Conservation (phyloP, 768 basidiomycete species). For the Panellus pusillus region DNA sequence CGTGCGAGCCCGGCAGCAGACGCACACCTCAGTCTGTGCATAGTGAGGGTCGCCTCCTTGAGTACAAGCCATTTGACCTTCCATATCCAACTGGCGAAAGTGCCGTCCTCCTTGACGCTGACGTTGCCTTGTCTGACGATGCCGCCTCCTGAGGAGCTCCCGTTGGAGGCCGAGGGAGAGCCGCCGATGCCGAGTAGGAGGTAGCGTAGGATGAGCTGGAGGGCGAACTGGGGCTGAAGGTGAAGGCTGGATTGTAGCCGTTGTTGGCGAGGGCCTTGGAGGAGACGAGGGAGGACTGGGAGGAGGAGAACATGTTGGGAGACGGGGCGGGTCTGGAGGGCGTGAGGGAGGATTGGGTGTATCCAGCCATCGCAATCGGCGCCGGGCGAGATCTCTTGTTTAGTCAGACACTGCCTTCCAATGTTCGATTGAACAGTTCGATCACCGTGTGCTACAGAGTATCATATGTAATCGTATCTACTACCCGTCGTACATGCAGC, state of each 20-base stretch:
- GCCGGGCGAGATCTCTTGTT: not conserved
- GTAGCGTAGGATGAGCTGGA: slow-evolving; percentile 61
- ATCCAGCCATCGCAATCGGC: slow-evolving; percentile 14
- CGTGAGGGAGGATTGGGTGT: slow-evolving; percentile 44
- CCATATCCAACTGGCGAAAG: slow-evolving; percentile 87
- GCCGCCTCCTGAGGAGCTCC: slow-evolving; percentile 34
- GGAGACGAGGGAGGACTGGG: slow-evolving; percentile 41
- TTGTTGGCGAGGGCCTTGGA: slow-evolving; percentile 47
- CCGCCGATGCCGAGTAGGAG: slow-evolving; percentile 81
- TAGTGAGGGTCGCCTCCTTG: slow-evolving; percentile 71
- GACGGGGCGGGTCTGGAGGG: slow-evolving; percentile 76
- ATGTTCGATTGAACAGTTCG: no score
- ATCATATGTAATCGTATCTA: not conserved
- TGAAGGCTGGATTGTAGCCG: slow-evolving; percentile 62
- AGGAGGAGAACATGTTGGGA: slow-evolving; percentile 32
- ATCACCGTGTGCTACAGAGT: no score
- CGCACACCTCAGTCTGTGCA: slow-evolving; percentile 93
- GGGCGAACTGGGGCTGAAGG: slow-evolving; percentile 48
- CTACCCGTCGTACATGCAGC: slow-evolving; percentile 30
- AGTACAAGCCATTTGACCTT: slow-evolving; percentile 88
- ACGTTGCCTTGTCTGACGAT: slow-evolving; percentile 61
- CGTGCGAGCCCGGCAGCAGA: not conserved
- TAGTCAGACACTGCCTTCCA: no score
- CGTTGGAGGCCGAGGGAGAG: slow-evolving; percentile 55
- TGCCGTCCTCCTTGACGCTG: slow-evolving; percentile 89